Conservation (phyloP, 345 rosid genomes). For the Euphorbia pulcherrima region DNA sequence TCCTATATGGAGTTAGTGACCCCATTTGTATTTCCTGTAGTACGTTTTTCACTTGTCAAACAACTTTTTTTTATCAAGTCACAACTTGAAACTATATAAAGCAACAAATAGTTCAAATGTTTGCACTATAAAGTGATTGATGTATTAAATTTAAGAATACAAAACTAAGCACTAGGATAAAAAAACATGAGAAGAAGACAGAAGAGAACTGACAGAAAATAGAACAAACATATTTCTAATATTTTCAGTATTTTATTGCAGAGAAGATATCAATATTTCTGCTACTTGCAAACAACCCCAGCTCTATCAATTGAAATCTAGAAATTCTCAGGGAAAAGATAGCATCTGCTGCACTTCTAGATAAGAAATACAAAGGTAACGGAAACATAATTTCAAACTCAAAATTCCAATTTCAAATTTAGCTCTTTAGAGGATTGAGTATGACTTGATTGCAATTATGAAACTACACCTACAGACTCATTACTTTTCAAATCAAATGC, state of each 20-base stretch:
- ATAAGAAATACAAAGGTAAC: background rate
- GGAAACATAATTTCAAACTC: background rate
- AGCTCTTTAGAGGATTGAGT: background rate
- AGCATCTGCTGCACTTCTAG: background rate
- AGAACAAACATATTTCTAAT: no score
- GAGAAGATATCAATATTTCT: background rate
- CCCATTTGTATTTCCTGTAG: constrained; percentile 21
- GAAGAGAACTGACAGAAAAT: background rate
- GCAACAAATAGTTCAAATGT: background rate
- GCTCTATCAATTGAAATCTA: background rate
- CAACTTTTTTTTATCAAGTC: no score
- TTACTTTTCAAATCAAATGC: background rate
- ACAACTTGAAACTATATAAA: background rate
- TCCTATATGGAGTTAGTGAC: constrained; percentile 47
- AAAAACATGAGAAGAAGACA: background rate
- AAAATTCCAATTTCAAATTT: background rate
- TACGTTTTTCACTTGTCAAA: constrained; percentile 35
- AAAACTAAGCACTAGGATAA: background rate
- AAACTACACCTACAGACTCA: background rate
- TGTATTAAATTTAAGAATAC: background rate
- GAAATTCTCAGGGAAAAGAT: background rate
- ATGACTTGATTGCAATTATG: background rate
- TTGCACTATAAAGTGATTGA: no score
- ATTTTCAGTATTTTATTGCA: background rate
- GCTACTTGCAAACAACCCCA: background rate